phyloP scores from a whole-genome alignment of 1,284 basidiomycete genomes.

The Cryptococcus hybrid region DNA sequence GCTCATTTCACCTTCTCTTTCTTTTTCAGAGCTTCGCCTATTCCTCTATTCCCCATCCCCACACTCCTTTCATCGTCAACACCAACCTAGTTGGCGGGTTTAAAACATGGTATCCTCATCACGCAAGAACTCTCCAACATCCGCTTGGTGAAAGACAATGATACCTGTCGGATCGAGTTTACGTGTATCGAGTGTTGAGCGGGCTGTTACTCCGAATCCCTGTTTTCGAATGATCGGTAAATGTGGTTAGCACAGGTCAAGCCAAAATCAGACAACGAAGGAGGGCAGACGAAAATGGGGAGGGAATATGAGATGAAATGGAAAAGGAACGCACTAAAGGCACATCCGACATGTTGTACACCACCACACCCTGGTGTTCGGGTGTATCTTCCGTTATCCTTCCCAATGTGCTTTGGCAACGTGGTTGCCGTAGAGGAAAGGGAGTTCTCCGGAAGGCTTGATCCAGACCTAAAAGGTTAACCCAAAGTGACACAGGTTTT shows the following conservation, averaged over 20 bases:
- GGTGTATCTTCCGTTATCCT: constrained; percentile 99
- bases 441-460: constrained; percentile 99
- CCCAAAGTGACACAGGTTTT: background rate
- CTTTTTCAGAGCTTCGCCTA: too few species aligned
- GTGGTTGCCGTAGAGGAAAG: constrained; percentile 98
- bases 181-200: constrained; percentile 92
- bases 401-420: constrained; percentile 98
- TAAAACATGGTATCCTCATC: constrained; percentile 69
- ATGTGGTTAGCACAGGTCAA: background rate
- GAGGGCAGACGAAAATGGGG: background rate
- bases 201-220: constrained; percentile 97
- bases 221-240: constrained; percentile 42
- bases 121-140: constrained; percentile 92
- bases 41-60: too few species aligned
- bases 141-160: constrained; percentile 99
- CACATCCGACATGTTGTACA: constrained; percentile 92
- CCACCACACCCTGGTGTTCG: constrained; percentile 97
- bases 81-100: background rate
- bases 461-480: constrained; percentile 79
- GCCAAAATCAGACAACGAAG: background rate
- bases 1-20: too few species aligned
- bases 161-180: constrained; percentile 99
- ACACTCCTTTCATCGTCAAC: too few species aligned
- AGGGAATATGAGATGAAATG: background rate
- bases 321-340: constrained; percentile 65